A percentile compares a stretch with the other conserved stretches of the same genome.
phyloP scores from a whole-genome alignment of 225 moss, liverwort and hornwort species.

The Climacium dendroides region DNA sequence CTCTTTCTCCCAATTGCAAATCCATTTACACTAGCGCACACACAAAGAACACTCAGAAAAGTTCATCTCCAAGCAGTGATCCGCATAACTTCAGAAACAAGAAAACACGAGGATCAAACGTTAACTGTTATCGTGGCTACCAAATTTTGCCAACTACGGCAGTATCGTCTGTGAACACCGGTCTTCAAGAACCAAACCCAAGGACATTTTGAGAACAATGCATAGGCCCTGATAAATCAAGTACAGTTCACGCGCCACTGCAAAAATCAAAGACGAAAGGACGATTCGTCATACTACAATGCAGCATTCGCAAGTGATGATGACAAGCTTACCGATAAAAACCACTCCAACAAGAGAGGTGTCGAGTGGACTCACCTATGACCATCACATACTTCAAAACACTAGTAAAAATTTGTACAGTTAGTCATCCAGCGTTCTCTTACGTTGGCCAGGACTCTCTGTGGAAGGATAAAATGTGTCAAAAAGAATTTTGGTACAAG shows the following conservation, averaged over 20 bases:
- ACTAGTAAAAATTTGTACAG: background rate
- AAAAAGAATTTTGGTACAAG: slow-evolving; percentile 25
- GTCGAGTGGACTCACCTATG: background rate
- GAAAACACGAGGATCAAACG: background rate
- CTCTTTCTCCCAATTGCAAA: background rate
- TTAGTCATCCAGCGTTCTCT: background rate
- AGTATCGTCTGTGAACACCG: background rate
- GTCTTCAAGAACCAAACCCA: background rate
- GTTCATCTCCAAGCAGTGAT: background rate
- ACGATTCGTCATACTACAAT: background rate
- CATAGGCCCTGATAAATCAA: background rate
- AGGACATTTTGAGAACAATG: background rate
- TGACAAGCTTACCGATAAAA: background rate
- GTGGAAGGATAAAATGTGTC: background rate
- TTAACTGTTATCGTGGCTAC: background rate
- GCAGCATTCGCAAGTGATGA: background rate
- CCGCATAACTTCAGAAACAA: background rate
- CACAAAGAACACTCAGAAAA: background rate
- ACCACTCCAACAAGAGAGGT: background rate
- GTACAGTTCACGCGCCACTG: background rate
- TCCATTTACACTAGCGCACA: background rate
- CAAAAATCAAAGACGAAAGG: background rate
- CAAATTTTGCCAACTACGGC: background rate
- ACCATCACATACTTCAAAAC: background rate
- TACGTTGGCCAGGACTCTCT: background rate